Evolutionary conservation across 2,329 filamentous ascomycete genomes (phyloP).

Genomic region (Ophiostoma quercus): DNA sequence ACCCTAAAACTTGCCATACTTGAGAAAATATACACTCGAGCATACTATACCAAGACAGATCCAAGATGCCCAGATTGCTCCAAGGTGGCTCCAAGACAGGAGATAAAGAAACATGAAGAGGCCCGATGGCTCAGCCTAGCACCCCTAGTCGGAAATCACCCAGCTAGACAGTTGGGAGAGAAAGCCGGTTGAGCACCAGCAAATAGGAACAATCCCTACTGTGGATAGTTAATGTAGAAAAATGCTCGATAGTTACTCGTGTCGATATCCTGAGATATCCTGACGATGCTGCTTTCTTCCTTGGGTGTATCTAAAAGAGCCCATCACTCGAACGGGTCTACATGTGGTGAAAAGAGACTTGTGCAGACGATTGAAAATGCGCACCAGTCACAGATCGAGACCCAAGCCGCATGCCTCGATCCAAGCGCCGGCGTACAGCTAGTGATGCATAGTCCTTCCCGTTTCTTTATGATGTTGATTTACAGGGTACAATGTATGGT

Average conservation of each 20-base stretch:
- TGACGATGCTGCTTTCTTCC: neutral
- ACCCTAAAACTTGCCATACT: neutral
- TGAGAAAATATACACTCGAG: neutral
- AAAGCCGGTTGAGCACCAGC: neutral
- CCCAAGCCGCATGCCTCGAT: neutral
- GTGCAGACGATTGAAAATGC: neutral
- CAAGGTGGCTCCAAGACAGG: neutral
- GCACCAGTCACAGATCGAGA: constrained; percentile 5
- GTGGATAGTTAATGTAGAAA: neutral
- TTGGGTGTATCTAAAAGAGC: neutral
- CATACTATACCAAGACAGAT: neutral
- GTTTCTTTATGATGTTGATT: neutral
- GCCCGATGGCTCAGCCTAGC: neutral
- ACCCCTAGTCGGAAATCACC: neutral
- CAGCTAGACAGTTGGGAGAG: neutral
- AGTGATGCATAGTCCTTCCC: neutral
- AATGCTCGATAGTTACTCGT: neutral
- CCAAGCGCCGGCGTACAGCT: neutral
- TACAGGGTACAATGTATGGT: neutral
- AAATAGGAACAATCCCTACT: neutral
- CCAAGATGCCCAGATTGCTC: neutral
- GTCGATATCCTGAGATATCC: neutral
- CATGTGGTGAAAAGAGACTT: neutral
- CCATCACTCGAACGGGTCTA: neutral
- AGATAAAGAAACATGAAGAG: neutral